phyloP scores from a whole-genome alignment of 768 basidiomycete genomes.

The Kwoniella bestiolae region DNA sequence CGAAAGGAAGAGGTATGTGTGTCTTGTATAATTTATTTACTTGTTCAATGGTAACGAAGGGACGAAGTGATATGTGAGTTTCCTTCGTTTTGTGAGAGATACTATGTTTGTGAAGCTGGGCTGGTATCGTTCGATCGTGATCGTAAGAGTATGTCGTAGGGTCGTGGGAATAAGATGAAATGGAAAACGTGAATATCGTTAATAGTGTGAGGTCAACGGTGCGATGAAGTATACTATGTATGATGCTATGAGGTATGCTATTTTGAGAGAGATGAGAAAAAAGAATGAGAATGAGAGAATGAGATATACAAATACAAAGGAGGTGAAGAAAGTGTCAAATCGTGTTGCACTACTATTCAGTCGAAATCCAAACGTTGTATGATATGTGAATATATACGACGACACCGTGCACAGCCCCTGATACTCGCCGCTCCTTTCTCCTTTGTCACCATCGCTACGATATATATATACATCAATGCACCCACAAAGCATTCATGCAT shows the following conservation, averaged over 20 bases:
- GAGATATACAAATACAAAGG: background rate
- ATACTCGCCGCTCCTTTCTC: background rate
- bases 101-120: background rate
- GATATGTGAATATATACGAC: background rate
- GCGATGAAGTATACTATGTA: background rate
- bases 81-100: too few relatives aligned
- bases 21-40: too few relatives aligned
- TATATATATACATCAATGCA: background rate
- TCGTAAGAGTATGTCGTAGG: background rate
- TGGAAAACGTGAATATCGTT: background rate
- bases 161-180: background rate
- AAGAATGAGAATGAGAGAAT: background rate
- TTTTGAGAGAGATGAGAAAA: background rate
- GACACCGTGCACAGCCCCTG: constrained; percentile 4
- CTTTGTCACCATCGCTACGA: too few relatives aligned
- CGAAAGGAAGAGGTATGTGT: too few relatives aligned
- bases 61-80: too few relatives aligned
- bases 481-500: background rate
- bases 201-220: too few relatives aligned
- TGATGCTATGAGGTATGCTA: too few relatives aligned
- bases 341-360: too few relatives aligned
- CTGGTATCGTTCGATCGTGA: constrained; percentile 2
- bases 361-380: background rate
- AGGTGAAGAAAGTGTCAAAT: background rate
- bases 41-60: too few relatives aligned